phyloP scores from a whole-genome alignment of 306 rosid species.

The Fagus sylvatica region DNA sequence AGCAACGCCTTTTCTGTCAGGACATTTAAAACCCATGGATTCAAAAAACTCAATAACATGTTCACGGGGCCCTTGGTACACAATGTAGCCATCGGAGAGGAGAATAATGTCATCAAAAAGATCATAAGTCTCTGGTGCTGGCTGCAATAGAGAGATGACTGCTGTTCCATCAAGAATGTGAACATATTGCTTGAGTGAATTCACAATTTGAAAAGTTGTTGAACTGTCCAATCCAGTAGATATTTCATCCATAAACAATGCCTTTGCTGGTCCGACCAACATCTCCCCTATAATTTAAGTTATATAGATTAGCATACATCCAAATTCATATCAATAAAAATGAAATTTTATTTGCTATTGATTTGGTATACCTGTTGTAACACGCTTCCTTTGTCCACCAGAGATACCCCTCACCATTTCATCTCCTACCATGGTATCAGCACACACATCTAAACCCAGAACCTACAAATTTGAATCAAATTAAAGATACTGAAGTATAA shows the following conservation, averaged over 20 bases:
- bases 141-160: constrained; percentile 50
- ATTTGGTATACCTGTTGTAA: no score
- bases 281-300: constrained; percentile 40
- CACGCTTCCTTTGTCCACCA: no score
- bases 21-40: constrained; percentile 51
- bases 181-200: constrained; percentile 18
- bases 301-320: neutral
- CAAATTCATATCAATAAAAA: neutral
- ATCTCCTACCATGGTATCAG: no score
- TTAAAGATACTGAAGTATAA: no score
- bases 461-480: no score
- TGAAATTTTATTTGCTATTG: neutral
- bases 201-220: constrained; percentile 53
- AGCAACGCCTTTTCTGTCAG: constrained; percentile 55
- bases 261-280: constrained; percentile 61
- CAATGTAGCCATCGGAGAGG: constrained; percentile 49
- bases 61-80: constrained; percentile 57
- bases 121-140: constrained; percentile 57
- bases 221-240: constrained; percentile 64
- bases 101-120: constrained; percentile 56
- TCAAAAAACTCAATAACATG: constrained; percentile 46
- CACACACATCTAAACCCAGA: no score
- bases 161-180: constrained; percentile 36
- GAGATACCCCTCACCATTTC: no score
- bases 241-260: constrained; percentile 54